Percentiles rank a stretch among this genome's conserved stretches.
These are phyloP conservation scores for Pisolithus marmoratus DNA, from an alignment of 768 basidiomycete species.

Conservation along the genomic window DNA sequence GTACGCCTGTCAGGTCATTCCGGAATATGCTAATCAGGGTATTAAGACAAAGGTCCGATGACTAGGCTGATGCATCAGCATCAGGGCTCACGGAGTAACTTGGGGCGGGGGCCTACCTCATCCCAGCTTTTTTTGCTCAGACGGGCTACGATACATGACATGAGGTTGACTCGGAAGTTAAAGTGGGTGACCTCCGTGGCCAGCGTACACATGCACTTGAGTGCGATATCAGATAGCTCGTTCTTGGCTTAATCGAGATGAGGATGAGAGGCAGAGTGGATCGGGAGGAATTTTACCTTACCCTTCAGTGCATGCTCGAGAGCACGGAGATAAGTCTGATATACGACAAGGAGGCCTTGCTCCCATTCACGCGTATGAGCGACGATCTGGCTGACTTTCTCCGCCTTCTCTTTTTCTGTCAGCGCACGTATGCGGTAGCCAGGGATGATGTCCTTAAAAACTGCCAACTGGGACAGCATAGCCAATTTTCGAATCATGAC, in stretches of 20 bases:
- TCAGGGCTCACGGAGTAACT: slow-evolving; percentile 1
- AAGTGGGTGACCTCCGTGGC: slow-evolving; percentile 85
- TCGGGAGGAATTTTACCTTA: slow-evolving; percentile 15
- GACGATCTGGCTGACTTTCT: slow-evolving; percentile 94
- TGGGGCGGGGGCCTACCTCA: slow-evolving; percentile 45
- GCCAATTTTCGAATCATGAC: slow-evolving; percentile 80
- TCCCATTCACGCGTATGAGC: slow-evolving; percentile 89
- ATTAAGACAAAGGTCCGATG: slow-evolving; percentile 79
- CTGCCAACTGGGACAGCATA: slow-evolving; percentile 83
- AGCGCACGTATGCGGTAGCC: slow-evolving; percentile 91
- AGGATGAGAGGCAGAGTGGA: not conserved
- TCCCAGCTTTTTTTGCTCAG: slow-evolving; percentile 89
- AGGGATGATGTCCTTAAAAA: slow-evolving; percentile 94
- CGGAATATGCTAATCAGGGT: slow-evolving; percentile 80
- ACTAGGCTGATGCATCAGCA: slow-evolving; percentile 38
- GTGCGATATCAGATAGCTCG: slow-evolving; percentile 59
- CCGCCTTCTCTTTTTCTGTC: slow-evolving; percentile 84
- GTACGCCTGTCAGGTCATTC: slow-evolving; percentile 69
- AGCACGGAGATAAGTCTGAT: slow-evolving; percentile 82
- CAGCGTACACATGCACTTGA: slow-evolving; percentile 86
- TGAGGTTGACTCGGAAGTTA: slow-evolving; percentile 92
- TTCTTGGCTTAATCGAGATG: slow-evolving; percentile 45
- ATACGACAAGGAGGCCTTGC: slow-evolving; percentile 82
- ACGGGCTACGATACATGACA: slow-evolving; percentile 77
- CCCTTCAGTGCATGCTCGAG: slow-evolving; percentile 88